phyloP scores from a whole-genome alignment of 176 grass and related monocot species.

The Oryza glaberrima region DNA sequence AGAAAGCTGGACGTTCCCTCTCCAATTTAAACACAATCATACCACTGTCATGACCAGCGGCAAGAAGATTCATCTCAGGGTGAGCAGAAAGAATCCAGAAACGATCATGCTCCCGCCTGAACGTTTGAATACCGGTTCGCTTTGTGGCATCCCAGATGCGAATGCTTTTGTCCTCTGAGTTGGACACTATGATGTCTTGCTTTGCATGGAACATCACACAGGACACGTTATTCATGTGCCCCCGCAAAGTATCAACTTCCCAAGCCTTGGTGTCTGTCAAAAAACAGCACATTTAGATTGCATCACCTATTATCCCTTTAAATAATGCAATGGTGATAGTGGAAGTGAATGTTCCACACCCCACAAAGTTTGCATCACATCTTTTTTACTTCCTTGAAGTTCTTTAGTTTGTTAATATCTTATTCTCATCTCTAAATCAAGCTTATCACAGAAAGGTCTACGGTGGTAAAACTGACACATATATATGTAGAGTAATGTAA shows the following conservation, averaged over 20 bases:
- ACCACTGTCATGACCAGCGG: slow-evolving; percentile 93
- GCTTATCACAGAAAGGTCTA: no score
- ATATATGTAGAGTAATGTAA: no score
- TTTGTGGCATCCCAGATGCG: slow-evolving; percentile 97
- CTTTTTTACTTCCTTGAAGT: no score
- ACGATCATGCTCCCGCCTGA: slow-evolving; percentile 90
- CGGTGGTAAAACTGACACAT: no score
- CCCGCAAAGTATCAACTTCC: slow-evolving; percentile 93
- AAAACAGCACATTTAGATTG: neutral
- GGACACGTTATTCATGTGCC: slow-evolving; percentile 97
- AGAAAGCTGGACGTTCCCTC: slow-evolving; percentile 82
- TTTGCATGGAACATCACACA: slow-evolving; percentile 93
- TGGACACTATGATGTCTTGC: slow-evolving; percentile 94
- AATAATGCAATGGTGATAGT: no score
- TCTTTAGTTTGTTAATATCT: no score
- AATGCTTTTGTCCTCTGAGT: slow-evolving; percentile 98
- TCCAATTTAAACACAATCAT: slow-evolving; percentile 97
- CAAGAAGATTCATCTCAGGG: slow-evolving; percentile 95
- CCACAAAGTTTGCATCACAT: no score
- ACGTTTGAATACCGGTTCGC: slow-evolving; percentile 83
- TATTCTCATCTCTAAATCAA: no score
- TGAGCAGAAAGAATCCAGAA: slow-evolving; percentile 96
- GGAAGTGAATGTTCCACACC: no score
- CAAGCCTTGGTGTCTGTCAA: slow-evolving; percentile 90
- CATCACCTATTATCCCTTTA: neutral